Conservation (phyloP, 768 basidiomycete species). For the Vararia minispora region DNA sequence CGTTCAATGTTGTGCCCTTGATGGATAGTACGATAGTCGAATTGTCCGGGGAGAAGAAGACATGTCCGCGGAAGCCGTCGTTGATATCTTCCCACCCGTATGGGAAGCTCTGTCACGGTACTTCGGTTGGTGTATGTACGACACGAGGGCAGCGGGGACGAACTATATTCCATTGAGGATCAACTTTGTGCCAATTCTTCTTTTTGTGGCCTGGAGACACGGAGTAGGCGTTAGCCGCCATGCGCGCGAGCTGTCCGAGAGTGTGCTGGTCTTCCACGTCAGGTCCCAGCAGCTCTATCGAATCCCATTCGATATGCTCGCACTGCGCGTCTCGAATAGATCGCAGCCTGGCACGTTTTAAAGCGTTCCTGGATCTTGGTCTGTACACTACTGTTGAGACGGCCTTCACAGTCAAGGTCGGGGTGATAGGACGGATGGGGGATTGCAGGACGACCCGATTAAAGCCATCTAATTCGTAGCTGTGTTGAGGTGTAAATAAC, state of each 20-base stretch:
- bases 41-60: slow-evolving; percentile 72
- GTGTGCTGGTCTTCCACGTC: slow-evolving; percentile 75
- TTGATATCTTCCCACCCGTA: slow-evolving; percentile 61
- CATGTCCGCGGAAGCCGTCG: slow-evolving; percentile 83
- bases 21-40: slow-evolving; percentile 79
- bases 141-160: slow-evolving; percentile 6
- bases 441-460: not conserved
- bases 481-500: not conserved
- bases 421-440: not conserved
- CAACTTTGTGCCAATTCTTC: slow-evolving; percentile 78
- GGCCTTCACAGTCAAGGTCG: slow-evolving; percentile 27
- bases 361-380: slow-evolving; percentile 38
- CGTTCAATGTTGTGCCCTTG: slow-evolving; percentile 80
- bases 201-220: slow-evolving; percentile 50
- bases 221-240: slow-evolving; percentile 86
- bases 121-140: not conserved
- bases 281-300: slow-evolving; percentile 54
- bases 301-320: slow-evolving; percentile 56
- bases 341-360: slow-evolving; percentile 40
- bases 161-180: slow-evolving; percentile 56
- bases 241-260: slow-evolving; percentile 69
- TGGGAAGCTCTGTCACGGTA: slow-evolving; percentile 50
- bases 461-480: not conserved
- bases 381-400: slow-evolving; percentile 47
- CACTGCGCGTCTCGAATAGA: slow-evolving; percentile 39